These are phyloP conservation scores for Lentinula sp. DNA, from an alignment of 768 basidiomycete species.

Conservation along the genomic window DNA sequence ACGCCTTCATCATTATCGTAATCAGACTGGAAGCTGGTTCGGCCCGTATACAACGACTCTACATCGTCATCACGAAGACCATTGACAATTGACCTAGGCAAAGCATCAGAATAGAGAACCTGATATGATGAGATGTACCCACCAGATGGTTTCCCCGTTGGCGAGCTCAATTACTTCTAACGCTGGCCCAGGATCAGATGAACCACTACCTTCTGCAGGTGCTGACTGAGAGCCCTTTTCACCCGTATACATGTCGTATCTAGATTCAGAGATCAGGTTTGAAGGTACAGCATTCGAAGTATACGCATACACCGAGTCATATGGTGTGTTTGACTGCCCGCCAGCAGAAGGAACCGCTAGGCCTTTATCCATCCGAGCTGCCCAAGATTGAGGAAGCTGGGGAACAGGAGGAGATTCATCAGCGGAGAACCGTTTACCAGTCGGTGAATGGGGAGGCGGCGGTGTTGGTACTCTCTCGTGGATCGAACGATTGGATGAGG, in stretches of 20 bases:
- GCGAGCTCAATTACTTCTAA: conserved; percentile 78
- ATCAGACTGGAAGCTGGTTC: conserved; percentile 71
- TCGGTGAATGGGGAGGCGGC: conserved; percentile 63
- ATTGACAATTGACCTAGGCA: conserved; percentile 72
- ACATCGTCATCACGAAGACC: conserved; percentile 74
- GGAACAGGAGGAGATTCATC: conserved; percentile 69
- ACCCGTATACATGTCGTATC: conserved; percentile 77
- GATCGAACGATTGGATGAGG: conserved; percentile 65
- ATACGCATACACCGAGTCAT: conserved; percentile 70
- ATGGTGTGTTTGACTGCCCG: conserved; percentile 66
- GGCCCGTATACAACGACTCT: conserved; percentile 60
- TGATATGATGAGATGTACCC: conserved; percentile 18
- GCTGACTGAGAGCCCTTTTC: conserved; percentile 32
- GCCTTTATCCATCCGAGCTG: conserved; percentile 30
- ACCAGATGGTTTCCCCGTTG: conserved; percentile 89
- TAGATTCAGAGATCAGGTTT: conserved; percentile 24
- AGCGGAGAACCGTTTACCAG: conserved; percentile 56
- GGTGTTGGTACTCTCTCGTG: conserved; percentile 82
- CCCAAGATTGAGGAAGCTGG: conserved; percentile 47
- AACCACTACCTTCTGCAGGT: conserved; percentile 14
- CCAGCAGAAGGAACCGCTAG: conserved; percentile 34
- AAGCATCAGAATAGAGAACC: conserved; percentile 11
- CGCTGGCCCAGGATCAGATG: conserved; percentile 41
- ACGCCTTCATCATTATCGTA: conserved; percentile 56
- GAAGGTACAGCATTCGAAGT: conserved; percentile 14